These are phyloP conservation scores for Candida khao-thaluensis DNA, from an alignment of 805 yeast species.

Conservation along the genomic window DNA sequence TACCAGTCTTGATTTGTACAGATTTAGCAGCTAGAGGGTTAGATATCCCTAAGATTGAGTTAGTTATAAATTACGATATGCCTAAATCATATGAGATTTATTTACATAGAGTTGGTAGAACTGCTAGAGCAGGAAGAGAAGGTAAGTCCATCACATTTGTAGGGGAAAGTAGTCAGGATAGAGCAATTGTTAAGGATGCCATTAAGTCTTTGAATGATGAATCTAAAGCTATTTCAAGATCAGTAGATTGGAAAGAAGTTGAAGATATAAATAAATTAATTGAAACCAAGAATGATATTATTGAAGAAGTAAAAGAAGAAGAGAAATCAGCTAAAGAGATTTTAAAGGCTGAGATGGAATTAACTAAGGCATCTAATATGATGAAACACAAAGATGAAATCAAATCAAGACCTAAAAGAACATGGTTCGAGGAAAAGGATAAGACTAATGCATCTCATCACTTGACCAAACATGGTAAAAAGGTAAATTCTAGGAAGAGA, in stretches of 20 bases:
- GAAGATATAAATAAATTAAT: conserved; percentile 65
- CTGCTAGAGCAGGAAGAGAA: conserved; percentile 98
- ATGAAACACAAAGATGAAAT: conserved; percentile 80
- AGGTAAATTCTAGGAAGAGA: conserved; percentile 65
- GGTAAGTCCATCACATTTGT: conserved; percentile 93
- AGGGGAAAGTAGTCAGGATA: conserved; percentile 85
- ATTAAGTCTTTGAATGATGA: conserved; percentile 58
- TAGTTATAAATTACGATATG: conserved; percentile 93
- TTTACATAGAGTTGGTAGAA: conserved; percentile 97
- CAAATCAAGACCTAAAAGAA: conserved; percentile 85
- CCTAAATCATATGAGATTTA: conserved; percentile 90
- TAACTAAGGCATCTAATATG: conserved; percentile 81
- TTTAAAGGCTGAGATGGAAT: conserved; percentile 85
- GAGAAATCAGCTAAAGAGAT: conserved; percentile 89
- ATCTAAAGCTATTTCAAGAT: conserved; percentile 75
- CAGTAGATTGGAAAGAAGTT: conserved; percentile 85
- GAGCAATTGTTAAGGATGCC: conserved; percentile 88
- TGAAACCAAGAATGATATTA: conserved; percentile 54
- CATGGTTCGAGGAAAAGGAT: conserved; percentile 82
- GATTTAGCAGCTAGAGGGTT: conserved; percentile 99
- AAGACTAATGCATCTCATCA: conserved; percentile 39
- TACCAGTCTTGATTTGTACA: conserved; percentile 90
- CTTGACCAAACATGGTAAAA: conserved; percentile 51
- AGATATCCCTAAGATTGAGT: conserved; percentile 96
- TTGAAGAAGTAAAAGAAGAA: conserved; percentile 79